Conservation (phyloP, 441 rosid genomes). For the Euphorbia corollata region DNA sequence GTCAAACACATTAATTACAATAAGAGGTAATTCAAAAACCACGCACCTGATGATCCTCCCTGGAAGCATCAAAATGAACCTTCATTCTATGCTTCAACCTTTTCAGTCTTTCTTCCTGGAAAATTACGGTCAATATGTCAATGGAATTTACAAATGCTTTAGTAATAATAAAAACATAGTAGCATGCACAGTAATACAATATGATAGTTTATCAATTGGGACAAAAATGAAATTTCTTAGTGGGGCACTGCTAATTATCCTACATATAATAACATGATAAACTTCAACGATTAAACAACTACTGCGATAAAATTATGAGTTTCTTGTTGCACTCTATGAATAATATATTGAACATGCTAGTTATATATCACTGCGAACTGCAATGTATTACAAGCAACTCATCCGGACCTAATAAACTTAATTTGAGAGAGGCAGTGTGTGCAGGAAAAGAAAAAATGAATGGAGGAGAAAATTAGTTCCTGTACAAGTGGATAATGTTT, state of each 20-base stretch:
- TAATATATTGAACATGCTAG: neutral
- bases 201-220: neutral
- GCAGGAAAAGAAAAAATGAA: neutral
- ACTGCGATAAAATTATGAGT: neutral
- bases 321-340: neutral
- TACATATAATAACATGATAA: no score
- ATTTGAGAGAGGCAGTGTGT: neutral
- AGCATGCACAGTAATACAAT: neutral
- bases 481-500: neutral
- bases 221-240: neutral
- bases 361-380: no score
- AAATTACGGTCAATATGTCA: constrained; percentile 7
- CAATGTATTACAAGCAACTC: neutral
- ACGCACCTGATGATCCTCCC: constrained; percentile 66
- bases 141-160: neutral
- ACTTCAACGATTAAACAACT: neutral
- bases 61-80: constrained; percentile 59
- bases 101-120: constrained; percentile 64
- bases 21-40: neutral
- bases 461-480: neutral
- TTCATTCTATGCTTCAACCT: constrained; percentile 65
- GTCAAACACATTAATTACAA: neutral
- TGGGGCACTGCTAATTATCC: neutral
- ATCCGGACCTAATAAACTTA: neutral
- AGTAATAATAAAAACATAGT: neutral